Evolutionary conservation across 768 basidiomycete genomes (phyloP), one percentile per base, ranked within the genome.

Genomic region (Trametes sanguinea): DNA sequence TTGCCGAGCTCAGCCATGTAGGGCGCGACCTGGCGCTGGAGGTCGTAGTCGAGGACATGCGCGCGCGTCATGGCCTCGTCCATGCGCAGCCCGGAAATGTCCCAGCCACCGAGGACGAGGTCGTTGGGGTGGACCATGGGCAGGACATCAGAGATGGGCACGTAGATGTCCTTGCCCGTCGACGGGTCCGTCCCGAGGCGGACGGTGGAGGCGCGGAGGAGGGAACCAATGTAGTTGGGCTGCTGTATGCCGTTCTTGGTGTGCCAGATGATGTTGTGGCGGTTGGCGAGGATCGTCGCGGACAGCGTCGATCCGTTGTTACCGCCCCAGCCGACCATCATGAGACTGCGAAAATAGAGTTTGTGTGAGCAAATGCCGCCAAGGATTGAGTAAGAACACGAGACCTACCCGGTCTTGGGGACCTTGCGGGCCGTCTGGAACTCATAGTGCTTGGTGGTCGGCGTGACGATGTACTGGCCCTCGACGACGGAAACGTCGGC

Each of bases 111-210:
- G 65, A 98, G 85, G 67, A 97, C 92, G 71, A 98, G 88, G 76
- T 98, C 97, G 72, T 97, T 95, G 52, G 96, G 96, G 78, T 98
- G 95, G 51, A 95, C 94, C 93, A 96, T 97, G 51, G 95, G 95
- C 45, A 97, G 83, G 64, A 98, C 85, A 70, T 96, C 95, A 9
- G 88, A 91, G 70, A 98, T 78, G 16, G 97, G 97, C 64, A 96
- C 88, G 70, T 95, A 83, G 66, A 98, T 85, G 71, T 98, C 97
- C 77, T 94, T 92, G 68, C 90, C 90, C 2, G 87, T 87, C 33
- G 74, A 71, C 42, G 85, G 83, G 66, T 98, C 94, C 57, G 83
- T 82, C 46, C 97, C 97, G 60, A 99, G 83, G 71, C 92, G 87
- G 63, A 98, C 84, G 53, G 97, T 99, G 47, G 95, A 97, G 3